Evolutionary conservation across 1,284 basidiomycete genomes (phyloP).

Genomic region (Exobasidium rhododendri): DNA sequence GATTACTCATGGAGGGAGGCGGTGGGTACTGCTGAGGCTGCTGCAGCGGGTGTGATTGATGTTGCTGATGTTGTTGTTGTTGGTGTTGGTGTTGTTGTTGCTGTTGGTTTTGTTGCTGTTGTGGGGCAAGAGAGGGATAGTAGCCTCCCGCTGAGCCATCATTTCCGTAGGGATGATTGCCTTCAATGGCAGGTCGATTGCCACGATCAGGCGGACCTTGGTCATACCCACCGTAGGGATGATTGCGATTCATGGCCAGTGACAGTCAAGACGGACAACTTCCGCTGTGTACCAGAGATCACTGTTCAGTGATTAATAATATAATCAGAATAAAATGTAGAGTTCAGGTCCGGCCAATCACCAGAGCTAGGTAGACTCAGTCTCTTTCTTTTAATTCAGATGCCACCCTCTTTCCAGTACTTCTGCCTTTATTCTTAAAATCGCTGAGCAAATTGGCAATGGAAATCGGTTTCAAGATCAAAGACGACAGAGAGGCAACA

Average conservation of each 20-base stretch:
- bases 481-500: no score
- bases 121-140: background rate
- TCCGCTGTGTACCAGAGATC: background rate
- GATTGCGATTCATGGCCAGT: conserved; percentile 1
- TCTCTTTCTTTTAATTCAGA: no score
- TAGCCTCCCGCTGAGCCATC: conserved; percentile 9
- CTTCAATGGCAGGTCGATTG: conserved; percentile 2
- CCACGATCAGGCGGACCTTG: background rate
- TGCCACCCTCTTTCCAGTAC: no score
- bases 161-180: background rate
- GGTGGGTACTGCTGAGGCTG: background rate
- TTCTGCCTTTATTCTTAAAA: no score
- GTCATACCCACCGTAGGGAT: conserved; percentile 9
- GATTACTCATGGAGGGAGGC: background rate
- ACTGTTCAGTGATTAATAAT: no score
- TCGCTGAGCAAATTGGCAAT: no score
- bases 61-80: background rate
- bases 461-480: no score
- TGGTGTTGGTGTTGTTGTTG: background rate
- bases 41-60: background rate
- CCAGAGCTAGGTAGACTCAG: no score
- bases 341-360: no score
- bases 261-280: background rate
- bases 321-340: no score
- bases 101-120: background rate